Evolutionary conservation across 2,329 filamentous ascomycete genomes (phyloP), one percentile per base, ranked within the genome.

Genomic region (Pestalotiopsis sp.): DNA sequence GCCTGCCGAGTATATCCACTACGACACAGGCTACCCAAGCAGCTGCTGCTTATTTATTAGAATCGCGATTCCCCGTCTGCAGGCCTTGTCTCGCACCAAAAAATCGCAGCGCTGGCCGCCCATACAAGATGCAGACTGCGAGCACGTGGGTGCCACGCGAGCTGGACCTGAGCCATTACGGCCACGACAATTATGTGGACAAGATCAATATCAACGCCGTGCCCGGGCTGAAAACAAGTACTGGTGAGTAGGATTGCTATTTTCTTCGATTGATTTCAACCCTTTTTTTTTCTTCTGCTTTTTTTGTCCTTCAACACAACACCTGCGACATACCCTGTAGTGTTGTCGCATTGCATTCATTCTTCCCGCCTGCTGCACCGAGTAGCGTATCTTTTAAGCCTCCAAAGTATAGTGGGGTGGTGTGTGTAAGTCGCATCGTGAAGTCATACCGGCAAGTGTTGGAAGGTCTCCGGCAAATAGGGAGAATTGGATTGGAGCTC

Each of bases 171-270:
- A 78, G 73, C 72, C 75, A 74, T 72, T 78, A 75, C 66, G 73
- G 75, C 67, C 75, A 77, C 70, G 73, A 81, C 72, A 84, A 84
- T 64, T 82, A 88, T 72, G 83, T 84, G 67, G 85, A 88, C 76
- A 83, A 82, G 73, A 83, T 89, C 78, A 88, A 85, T 71, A 83
- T 89, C 78, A 88, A 85, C 69, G 77, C 80, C 76, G 84, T 90
- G 57, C 87, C 88, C 2, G 88, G 84, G 39, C 79, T 90, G 66
- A 88, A 85, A 75, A 88, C 87, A 70, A 89, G 87, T 76, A 85
- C 88, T 76, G 87, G 88, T 90, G 78, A 85, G 87, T 80, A 59
- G 20, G 17, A 17, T 56, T 41, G 25, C 13, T n/a, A 38, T 58
- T 58, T 17, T 23, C 36, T 20, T 27, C n/a, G 3, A n/a, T n/a